Evolutionary conservation across 75 land plant genomes (phyloP).

Genomic region (Adiantum capillusveneris): DNA sequence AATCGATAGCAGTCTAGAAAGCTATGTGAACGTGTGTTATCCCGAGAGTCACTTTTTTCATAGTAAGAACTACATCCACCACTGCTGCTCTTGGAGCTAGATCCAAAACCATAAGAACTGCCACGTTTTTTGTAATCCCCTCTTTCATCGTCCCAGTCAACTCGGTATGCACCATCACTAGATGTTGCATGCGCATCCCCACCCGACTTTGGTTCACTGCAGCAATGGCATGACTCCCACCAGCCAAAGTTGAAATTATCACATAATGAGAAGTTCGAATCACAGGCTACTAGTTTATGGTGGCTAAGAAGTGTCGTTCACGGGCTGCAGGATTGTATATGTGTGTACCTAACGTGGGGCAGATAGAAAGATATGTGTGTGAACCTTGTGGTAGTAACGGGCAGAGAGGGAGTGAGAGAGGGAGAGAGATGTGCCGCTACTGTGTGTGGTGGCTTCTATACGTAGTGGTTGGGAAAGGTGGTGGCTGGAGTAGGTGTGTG

Average conservation of each 20-base stretch:
- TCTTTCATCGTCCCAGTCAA: background rate
- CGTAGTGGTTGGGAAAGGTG: too few species aligned
- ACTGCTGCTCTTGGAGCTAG: background rate
- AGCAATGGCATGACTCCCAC: constrained; percentile 75
- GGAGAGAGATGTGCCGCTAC: too few species aligned
- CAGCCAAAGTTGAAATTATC: constrained; percentile 81
- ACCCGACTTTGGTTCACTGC: constrained; percentile 61
- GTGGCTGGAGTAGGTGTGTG: too few species aligned
- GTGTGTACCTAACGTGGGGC: too few species aligned
- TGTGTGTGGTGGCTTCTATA: too few species aligned
- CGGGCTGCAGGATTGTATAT: too few species aligned
- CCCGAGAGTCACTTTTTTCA: background rate
- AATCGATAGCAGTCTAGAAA: too few species aligned
- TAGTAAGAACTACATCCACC: constrained; percentile 2
- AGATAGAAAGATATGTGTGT: too few species aligned
- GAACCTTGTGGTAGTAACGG: too few species aligned
- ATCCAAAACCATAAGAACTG: constrained; percentile 9
- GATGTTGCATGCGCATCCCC: background rate
- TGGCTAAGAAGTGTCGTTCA: too few species aligned
- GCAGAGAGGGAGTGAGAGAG: too few species aligned
- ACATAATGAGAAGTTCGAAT: constrained; percentile 90
- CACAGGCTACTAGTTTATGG: constrained; percentile 76
- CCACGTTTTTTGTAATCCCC: background rate
- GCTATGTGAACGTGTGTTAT: too few species aligned
- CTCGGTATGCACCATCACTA: constrained; percentile 3